A percentile compares a stretch with the other conserved stretches of the same genome.
These are phyloP conservation scores for Cladorrhinum sp. DNA, from an alignment of 2,329 filamentous ascomycete genomes.

Conservation along the genomic window DNA sequence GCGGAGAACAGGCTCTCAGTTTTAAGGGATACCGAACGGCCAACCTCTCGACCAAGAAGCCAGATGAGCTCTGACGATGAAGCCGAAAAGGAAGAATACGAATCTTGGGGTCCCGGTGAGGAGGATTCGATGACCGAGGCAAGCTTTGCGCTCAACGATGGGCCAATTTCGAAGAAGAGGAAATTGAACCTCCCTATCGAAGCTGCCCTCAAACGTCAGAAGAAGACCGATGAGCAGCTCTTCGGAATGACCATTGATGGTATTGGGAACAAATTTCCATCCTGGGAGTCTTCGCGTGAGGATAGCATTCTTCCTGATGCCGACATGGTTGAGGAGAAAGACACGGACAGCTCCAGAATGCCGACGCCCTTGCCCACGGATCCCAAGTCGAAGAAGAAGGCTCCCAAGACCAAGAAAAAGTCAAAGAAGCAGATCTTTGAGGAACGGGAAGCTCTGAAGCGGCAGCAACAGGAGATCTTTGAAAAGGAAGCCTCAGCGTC, in stretches of 20 bases:
- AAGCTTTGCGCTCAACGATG: conserved; percentile 63
- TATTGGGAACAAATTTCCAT: conserved; percentile 49
- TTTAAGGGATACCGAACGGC: conserved; percentile 77
- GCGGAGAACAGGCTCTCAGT: conserved; percentile 56
- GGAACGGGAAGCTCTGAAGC: conserved; percentile 60
- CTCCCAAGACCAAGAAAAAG: conserved; percentile 66
- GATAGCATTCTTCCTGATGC: conserved; percentile 49
- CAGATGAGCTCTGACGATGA: conserved; percentile 65
- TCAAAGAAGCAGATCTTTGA: conserved; percentile 74
- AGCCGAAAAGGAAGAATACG: conserved; percentile 48
- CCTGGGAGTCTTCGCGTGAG: conserved; percentile 46
- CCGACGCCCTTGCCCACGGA: conserved; percentile 44
- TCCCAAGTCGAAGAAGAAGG: conserved; percentile 56
- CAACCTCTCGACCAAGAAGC: conserved; percentile 77
- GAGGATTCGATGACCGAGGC: conserved; percentile 70
- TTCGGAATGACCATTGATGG: conserved; percentile 62
- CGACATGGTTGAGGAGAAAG: conserved; percentile 46
- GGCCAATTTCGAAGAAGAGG: conserved; percentile 60
- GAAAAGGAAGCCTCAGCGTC: conserved; percentile 43
- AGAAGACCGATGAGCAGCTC: conserved; percentile 75
- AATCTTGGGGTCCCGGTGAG: conserved; percentile 48
- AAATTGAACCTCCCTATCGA: conserved; percentile 70
- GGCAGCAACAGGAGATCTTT: conserved; percentile 49
- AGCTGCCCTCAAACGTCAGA: conserved; percentile 71
- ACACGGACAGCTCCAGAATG: conserved; percentile 43